A percentile compares a stretch with the other conserved stretches of the same genome.
phyloP scores from a whole-genome alignment of 495 filamentous ascomycete genomes.

The Penicillium nucicola region DNA sequence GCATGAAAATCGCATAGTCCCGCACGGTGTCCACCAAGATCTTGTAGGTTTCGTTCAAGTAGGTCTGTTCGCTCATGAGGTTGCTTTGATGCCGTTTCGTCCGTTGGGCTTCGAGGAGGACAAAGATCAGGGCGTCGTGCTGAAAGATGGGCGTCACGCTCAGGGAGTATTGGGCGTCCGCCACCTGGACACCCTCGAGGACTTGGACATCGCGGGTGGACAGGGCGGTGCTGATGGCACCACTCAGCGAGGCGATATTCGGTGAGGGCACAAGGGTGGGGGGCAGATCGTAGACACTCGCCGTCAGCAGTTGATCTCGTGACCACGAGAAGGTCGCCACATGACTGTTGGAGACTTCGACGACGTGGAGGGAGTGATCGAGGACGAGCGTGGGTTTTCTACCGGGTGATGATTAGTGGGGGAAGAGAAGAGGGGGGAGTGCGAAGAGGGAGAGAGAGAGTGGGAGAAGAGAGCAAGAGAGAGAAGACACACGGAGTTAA shows the following conservation, averaged over 20 bases:
- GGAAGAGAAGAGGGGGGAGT: neutral
- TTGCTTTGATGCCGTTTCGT: constrained; percentile 15
- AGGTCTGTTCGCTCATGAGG: constrained; percentile 35
- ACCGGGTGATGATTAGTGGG: too few relatives aligned
- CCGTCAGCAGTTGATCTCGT: constrained; percentile 38
- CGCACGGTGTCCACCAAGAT: constrained; percentile 62
- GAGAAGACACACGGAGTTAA: constrained; percentile 37
- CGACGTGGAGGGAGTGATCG: constrained; percentile 41
- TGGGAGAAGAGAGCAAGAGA: too few relatives aligned
- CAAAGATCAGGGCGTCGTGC: constrained; percentile 37
- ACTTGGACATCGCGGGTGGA: constrained; percentile 30
- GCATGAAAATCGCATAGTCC: constrained; percentile 67
- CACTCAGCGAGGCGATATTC: constrained; percentile 35
- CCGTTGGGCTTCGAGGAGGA: constrained; percentile 46
- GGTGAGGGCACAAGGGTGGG: constrained; percentile 33
- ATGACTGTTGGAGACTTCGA: constrained; percentile 50
- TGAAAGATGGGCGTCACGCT: constrained; percentile 54
- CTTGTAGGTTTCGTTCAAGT: constrained; percentile 58
- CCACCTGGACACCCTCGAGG: constrained; percentile 25
- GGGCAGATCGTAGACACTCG: constrained; percentile 39
- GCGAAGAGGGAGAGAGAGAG: neutral
- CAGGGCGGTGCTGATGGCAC: constrained; percentile 44
- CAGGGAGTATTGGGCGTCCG: constrained; percentile 29
- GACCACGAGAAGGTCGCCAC: constrained; percentile 31
- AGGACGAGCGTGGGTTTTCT: constrained; percentile 46